Conservation (phyloP, 2,329 filamentous ascomycete genomes). For the Aureobasidium sp. region DNA sequence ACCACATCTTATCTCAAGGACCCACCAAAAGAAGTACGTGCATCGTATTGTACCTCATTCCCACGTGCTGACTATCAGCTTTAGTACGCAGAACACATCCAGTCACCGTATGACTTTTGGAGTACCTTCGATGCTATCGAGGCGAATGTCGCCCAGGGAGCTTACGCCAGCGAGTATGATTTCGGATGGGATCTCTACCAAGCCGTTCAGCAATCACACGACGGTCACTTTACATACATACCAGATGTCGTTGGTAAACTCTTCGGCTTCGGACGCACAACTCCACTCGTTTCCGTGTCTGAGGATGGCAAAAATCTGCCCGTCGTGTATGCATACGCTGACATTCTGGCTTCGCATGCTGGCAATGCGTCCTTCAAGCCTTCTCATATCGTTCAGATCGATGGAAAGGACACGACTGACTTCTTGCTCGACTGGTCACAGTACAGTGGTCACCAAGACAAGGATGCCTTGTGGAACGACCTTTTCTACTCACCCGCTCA, state of each 20-base stretch:
- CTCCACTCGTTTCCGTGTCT: conserved; percentile 52
- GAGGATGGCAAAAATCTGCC: conserved; percentile 50
- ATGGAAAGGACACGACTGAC: conserved; percentile 45
- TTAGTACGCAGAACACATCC: conserved; percentile 36
- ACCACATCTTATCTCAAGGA: conserved; percentile 36
- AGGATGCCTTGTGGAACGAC: conserved; percentile 48
- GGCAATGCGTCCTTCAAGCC: conserved; percentile 34
- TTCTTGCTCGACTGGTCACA: conserved; percentile 42
- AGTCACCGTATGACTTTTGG: conserved; percentile 34
- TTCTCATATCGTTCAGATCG: conserved; percentile 46
- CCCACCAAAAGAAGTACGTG: conserved; percentile 30
- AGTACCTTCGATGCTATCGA: conserved; percentile 31
- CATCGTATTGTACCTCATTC: neutral
- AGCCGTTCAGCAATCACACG: conserved; percentile 48
- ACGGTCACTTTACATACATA: conserved; percentile 54
- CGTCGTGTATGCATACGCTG: conserved; percentile 46
- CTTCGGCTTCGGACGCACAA: conserved; percentile 42
- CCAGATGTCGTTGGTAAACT: conserved; percentile 44
- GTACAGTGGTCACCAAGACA: conserved; percentile 39
- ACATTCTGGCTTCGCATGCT: conserved; percentile 36
- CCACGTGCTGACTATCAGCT: neutral
- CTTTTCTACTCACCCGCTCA: conserved; percentile 39
- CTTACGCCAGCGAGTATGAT: conserved; percentile 34
- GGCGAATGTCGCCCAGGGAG: conserved; percentile 27
- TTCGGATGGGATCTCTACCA: conserved; percentile 45